Evolutionary conservation across 352 stramenopile species (phyloP).

Genomic region (Phytophthora rubi): DNA sequence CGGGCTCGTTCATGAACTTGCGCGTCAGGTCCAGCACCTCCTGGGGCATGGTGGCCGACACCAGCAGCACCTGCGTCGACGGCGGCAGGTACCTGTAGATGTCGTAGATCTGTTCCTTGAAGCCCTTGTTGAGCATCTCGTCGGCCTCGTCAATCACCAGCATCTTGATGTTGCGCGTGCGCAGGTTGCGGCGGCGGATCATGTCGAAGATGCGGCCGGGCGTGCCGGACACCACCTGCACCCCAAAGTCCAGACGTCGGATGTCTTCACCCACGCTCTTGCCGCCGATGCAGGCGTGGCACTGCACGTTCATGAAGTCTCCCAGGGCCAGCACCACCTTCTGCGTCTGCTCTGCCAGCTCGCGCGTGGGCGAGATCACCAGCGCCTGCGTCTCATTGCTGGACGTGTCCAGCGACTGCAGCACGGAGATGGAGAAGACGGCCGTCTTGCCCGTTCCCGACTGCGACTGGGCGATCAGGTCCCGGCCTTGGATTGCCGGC

Average conservation of each 20-base stretch:
- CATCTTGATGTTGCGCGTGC: constrained; percentile 93
- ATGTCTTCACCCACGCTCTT: constrained; percentile 96
- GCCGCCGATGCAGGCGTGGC: constrained; percentile 96
- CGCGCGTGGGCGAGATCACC: constrained; percentile 95
- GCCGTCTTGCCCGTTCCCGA: constrained; percentile 96
- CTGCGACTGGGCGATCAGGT: constrained; percentile 98
- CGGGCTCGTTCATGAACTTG: constrained; percentile 98
- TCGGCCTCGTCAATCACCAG: constrained; percentile 98
- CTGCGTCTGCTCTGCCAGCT: constrained; percentile 97
- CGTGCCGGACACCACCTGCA: constrained; percentile 96
- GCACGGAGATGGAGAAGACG: constrained; percentile 94
- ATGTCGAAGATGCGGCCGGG: constrained; percentile 98
- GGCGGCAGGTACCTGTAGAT: constrained; percentile 96
- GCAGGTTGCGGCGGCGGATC: constrained; percentile 93
- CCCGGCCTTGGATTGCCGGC: constrained; percentile 94
- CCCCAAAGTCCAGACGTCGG: constrained; percentile 93
- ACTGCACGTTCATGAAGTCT: constrained; percentile 98
- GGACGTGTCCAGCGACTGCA: constrained; percentile 94
- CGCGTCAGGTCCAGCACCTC: constrained; percentile 97
- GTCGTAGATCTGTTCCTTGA: constrained; percentile 99
- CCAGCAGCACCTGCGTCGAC: constrained; percentile 94
- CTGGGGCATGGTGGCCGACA: constrained; percentile 94
- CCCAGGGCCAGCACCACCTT: constrained; percentile 95
- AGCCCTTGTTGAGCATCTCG: constrained; percentile 98
- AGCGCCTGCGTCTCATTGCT: constrained; percentile 95